Evolutionary conservation across 1,284 basidiomycete genomes (phyloP), one percentile per base, ranked within the genome.

Genomic region (Psilocybe mexicana): DNA sequence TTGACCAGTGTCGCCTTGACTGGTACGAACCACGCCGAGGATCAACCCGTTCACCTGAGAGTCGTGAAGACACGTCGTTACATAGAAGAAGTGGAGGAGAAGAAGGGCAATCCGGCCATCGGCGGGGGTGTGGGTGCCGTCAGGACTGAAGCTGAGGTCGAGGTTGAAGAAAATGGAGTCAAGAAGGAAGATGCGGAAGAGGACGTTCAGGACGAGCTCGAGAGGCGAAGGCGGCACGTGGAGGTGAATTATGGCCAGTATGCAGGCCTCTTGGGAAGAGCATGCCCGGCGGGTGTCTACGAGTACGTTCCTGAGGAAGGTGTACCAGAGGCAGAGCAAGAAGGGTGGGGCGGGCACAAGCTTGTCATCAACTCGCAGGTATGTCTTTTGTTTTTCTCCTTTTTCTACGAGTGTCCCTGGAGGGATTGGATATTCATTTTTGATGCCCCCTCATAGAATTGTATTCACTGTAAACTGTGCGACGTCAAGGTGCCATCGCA

Each of bases 321-420:
- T 4, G 63, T 59, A 24, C 77, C 58, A 11, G 76, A 77, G 23
- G 43, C 14, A 0, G 79, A 82, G 54, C 83, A 83, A 61, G 86
- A 80, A 52, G 79, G 81, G 0, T 88, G 84, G 82, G 76, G 76
- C 28, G 94, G 94, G 14, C 94, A 93, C 76, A 94, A 93, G 76
- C 80, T 99, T 58, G 90, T 98, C 18, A 99, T 98, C 74, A 99
- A 99, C 76, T 93, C 93, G 10, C 96, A 98, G 81, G 90, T 90
- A 59, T 35, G 78, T 68, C 42, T 35, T 11, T 25, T 36, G 11
- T 23, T 11, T 25, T 49, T 30, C 25, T 43, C 50, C 52, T 43
- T 8, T 53, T 28, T 26, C 18, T 18, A 18, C 18, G 18, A 18
- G 18, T 23, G 7, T 7, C 50, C 43, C 55, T 43, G 28, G 30